A percentile compares a stretch with the other conserved stretches of the same genome.
Evolutionary conservation across 768 basidiomycete species (phyloP).

Genomic region (Psilocybe cyanescens): DNA sequence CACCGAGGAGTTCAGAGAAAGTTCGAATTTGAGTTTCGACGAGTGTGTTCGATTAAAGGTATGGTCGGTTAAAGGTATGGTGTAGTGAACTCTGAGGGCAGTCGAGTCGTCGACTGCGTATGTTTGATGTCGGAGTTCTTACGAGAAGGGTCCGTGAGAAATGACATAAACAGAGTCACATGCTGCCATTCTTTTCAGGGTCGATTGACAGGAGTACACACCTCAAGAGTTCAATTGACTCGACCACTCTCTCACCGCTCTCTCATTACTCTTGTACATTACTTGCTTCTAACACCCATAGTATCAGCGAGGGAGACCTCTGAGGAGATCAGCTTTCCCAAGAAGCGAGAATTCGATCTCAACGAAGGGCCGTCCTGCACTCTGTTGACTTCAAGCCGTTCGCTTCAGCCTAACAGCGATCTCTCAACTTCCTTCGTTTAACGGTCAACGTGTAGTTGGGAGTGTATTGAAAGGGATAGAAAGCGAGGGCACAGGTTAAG

Average conservation of each 20-base stretch:
- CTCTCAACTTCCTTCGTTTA: neutral
- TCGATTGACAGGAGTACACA: too few relatives aligned
- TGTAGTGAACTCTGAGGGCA: too few relatives aligned
- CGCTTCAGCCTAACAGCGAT: neutral
- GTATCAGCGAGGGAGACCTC: too few relatives aligned
- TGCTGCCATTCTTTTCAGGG: neutral
- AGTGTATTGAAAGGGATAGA: neutral
- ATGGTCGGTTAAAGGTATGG: too few relatives aligned
- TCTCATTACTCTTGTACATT: too few relatives aligned
- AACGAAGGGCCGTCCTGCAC: neutral
- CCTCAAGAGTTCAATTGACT: too few relatives aligned
- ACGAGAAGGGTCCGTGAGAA: neutral
- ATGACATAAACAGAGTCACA: constrained; percentile 1
- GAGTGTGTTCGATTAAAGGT: neutral
- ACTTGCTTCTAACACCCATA: too few relatives aligned
- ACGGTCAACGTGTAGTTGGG: neutral
- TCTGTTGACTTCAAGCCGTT: neutral
- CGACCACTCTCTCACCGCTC: too few relatives aligned
- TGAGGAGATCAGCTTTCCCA: too few relatives aligned
- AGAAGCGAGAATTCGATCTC: neutral
- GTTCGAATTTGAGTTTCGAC: neutral
- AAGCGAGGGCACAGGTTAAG: neutral
- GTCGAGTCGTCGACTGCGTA: too few relatives aligned
- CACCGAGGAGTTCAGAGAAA: constrained; percentile 15
- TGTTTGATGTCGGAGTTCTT: too few relatives aligned